Evolutionary conservation across 1,139 yeast species (phyloP).

Genomic region (Suhomyces coccinellae): DNA sequence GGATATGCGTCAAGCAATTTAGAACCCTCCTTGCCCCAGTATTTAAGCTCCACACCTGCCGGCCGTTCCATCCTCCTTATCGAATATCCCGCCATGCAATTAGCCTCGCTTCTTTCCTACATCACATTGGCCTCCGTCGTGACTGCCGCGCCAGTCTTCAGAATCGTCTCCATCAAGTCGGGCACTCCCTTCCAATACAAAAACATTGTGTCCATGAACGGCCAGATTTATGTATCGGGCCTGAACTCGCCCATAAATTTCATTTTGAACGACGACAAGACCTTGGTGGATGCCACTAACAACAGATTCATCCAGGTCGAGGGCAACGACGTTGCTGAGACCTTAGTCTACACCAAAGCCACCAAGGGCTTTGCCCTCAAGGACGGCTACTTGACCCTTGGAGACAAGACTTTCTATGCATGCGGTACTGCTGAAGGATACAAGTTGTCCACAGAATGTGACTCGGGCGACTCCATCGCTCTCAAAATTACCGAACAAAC

Average conservation of each 20-base stretch:
- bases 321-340: constrained; percentile 23
- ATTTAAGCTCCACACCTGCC: constrained; percentile 1
- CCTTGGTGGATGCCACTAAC: constrained; percentile 8
- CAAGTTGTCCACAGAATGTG: constrained; percentile 10
- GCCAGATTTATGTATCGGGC: constrained; percentile 5
- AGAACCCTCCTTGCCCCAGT: constrained; percentile 1
- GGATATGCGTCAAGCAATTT: constrained; percentile 1
- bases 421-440: constrained; percentile 6
- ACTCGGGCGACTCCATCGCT: constrained; percentile 12
- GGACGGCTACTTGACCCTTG: constrained; percentile 11
- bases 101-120: constrained; percentile 17
- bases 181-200: constrained; percentile 10
- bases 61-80: no score
- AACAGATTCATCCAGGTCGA: constrained; percentile 6
- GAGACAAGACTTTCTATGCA: constrained; percentile 10
- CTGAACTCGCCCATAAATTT: constrained; percentile 4
- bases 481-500: constrained; percentile 12
- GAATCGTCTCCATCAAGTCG: constrained; percentile 9
- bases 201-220: constrained; percentile 5
- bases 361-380: constrained; percentile 9
- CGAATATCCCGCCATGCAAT: constrained; percentile 9
- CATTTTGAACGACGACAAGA: constrained; percentile 9
- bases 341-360: not conserved
- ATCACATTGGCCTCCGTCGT: constrained; percentile 23
- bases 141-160: constrained; percentile 23